Percentiles rank a stretch among this genome's conserved stretches.
phyloP scores from a whole-genome alignment of 148 eudicot genomes.

The Rhododendron kiyosumense region DNA sequence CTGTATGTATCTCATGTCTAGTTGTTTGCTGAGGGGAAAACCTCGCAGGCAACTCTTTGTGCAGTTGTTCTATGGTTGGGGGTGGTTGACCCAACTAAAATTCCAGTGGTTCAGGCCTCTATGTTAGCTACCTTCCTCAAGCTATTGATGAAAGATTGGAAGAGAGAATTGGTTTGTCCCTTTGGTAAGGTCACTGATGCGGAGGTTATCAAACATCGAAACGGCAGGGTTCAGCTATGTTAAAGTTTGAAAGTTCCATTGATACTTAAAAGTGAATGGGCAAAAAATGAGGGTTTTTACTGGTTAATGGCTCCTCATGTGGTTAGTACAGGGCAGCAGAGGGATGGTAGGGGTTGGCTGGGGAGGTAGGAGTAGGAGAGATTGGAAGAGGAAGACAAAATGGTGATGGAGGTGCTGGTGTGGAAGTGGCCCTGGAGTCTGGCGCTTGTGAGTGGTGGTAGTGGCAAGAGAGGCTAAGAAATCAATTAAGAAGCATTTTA shows the following conservation, averaged over 20 bases:
- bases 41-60: background rate
- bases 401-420: background rate
- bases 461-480: background rate
- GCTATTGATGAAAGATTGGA: background rate
- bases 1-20: background rate
- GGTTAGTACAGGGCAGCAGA: background rate
- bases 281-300: background rate
- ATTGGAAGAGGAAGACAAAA: background rate
- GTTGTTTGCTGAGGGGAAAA: background rate
- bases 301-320: background rate
- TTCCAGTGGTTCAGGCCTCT: background rate
- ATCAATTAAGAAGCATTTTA: background rate
- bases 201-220: background rate
- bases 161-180: background rate
- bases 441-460: background rate
- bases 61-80: background rate
- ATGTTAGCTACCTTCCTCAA: background rate
- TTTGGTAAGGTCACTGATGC: background rate
- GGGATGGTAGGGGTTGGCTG: background rate
- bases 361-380: background rate
- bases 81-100: background rate
- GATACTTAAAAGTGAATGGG: background rate
- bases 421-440: background rate
- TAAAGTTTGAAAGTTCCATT: background rate
- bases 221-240: background rate